These are phyloP conservation scores for Globisporangium canariense DNA, from an alignment of 352 stramenopile genomes.

Conservation along the genomic window DNA sequence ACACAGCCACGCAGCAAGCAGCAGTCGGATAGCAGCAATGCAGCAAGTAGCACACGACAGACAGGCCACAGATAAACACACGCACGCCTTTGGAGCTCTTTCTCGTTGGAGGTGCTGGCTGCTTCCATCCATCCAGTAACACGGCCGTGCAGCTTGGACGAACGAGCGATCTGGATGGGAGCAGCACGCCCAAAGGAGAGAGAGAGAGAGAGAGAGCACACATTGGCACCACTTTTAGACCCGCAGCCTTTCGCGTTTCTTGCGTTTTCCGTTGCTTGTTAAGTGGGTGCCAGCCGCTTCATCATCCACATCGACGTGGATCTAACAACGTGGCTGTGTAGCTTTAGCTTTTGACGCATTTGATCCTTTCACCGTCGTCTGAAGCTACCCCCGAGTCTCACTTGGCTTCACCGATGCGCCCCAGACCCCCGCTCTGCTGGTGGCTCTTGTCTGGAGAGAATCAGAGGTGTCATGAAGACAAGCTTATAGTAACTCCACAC, in stretches of 20 bases:
- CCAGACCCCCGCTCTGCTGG: too few species aligned
- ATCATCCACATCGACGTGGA: background rate
- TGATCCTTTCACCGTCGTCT: too few species aligned
- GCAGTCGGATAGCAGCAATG: slow-evolving; percentile 7
- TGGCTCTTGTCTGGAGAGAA: too few species aligned
- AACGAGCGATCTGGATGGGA: background rate
- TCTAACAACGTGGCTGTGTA: too few species aligned
- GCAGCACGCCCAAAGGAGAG: slow-evolving; percentile 4
- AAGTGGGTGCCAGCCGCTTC: too few species aligned
- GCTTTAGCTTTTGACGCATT: too few species aligned
- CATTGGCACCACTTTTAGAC: background rate
- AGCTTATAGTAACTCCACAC: too few species aligned
- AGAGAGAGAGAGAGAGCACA: background rate
- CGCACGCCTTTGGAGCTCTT: slow-evolving; percentile 4
- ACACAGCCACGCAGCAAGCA: background rate
- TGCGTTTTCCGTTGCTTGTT: background rate
- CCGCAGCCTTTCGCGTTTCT: background rate
- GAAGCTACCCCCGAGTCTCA: too few species aligned
- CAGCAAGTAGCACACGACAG: background rate
- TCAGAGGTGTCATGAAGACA: too few species aligned
- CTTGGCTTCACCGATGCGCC: too few species aligned
- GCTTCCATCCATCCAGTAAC: background rate
- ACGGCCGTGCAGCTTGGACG: background rate
- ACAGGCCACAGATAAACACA: slow-evolving; percentile 11
- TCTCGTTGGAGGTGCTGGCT: background rate